phyloP scores from a whole-genome alignment of 148 eudicot genomes.

The Fagopyrum homotropicum region DNA sequence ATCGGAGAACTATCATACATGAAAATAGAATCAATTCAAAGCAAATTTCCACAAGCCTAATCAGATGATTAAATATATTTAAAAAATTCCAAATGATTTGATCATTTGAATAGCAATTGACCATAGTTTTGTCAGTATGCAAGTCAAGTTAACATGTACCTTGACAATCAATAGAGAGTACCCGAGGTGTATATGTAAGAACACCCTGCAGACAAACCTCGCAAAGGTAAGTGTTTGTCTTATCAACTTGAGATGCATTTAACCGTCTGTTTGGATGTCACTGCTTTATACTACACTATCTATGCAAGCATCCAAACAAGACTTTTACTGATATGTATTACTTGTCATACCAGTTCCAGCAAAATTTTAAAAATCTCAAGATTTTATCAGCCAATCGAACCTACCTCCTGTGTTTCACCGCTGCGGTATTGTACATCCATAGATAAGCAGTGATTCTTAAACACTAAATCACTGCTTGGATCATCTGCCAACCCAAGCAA shows the following conservation, averaged over 20 bases:
- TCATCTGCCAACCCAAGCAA: conserved; percentile 82
- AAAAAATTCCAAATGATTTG: background rate
- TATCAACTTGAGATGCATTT: background rate
- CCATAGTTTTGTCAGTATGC: background rate
- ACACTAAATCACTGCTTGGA: conserved; percentile 36
- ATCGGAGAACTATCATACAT: background rate
- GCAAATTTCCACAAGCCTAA: background rate
- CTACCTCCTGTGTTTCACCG: conserved; percentile 88
- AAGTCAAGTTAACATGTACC: conserved; percentile 31
- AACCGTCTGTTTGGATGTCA: background rate
- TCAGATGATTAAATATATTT: background rate
- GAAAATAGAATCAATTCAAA: background rate
- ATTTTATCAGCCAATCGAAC: background rate
- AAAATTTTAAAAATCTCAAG: background rate
- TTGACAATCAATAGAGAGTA: conserved; percentile 68
- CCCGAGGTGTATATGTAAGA: conserved; percentile 83
- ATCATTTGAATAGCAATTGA: background rate
- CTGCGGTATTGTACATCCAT: conserved; percentile 77
- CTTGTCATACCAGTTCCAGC: background rate
- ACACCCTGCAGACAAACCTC: conserved; percentile 54
- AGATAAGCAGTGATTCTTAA: conserved; percentile 54
- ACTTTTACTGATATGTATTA: no score
- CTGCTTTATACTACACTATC: no score
- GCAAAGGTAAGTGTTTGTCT: conserved; percentile 12
- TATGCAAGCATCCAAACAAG: no score